Base-by-base conservation (phyloP, 108 stramenopile genomes). In the Nitzschia sp. region DNA sequence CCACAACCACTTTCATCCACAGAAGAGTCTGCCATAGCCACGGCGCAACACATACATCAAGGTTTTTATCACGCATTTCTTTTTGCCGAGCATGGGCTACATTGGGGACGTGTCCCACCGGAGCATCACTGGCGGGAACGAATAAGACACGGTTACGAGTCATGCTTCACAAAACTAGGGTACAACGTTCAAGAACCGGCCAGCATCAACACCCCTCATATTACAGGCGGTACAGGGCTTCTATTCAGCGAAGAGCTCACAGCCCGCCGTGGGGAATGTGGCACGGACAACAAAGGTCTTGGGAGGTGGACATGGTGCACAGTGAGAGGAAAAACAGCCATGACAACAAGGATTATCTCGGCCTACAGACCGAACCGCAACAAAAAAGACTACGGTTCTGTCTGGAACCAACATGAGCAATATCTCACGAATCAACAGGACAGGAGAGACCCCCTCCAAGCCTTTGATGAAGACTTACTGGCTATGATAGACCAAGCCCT, bases 301-400 rank as follows among this genome's bases (percentile, higher is more conserved):
- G 58, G 58, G 13, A 11, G 58, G 15, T 59, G 58, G 58, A 13
- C 58, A 18, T 59, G 58, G 58, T 15, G 15, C 13, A 11, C 6
- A 19, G 15, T 59, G 18, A 28, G 13, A 13, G 58, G 58, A 11
- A 28, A 32, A 28, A 18, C 9, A 13, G 32, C 18, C 18, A 11
- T n/a, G 6, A 8, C 13, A 18, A 59, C 30, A 15, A 11, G 9
- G 17, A 11, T 59, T 15, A 59, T 59, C 32, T 59, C 58, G 13
- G 23, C 58, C 18, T 59, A 59, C 30, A 26, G 58, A 6, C 58
- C 58, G 24, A n/a, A n/a, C 58, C 11, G 19, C 18, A 59, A 59
- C 30, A 11, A 13, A n/a, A n/a, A n/a, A n/a, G n/a, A n/a, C n/a
- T n/a, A n/a, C n/a, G n/a, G n/a, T n/a, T n/a, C n/a, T n/a, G 30